Evolutionary conservation across 2,329 filamentous ascomycete genomes (phyloP), one percentile per base, ranked within the genome.

Genomic region (Blastomyces parvus): DNA sequence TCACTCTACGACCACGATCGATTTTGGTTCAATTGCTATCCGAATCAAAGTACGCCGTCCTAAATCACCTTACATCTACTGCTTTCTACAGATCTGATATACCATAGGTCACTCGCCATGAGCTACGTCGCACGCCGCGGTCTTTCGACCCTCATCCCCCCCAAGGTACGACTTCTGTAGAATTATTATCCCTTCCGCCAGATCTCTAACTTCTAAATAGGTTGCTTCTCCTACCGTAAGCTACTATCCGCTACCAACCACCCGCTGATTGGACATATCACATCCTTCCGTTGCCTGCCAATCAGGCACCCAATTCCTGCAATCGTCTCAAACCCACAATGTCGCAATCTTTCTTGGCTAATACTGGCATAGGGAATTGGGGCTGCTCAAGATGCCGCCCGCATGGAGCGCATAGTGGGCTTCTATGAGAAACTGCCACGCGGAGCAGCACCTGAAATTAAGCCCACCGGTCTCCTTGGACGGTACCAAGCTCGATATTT

Each of bases 391-490:
- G 93, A 97, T 86, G 94, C 94, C 76, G 86, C 91, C 75, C 91
- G 93, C 78, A 97, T 99, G 94, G 89, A 96, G 79, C 90, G 92
- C 74, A 91, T 99, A 72, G 93, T 97, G 79, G 90, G 85, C 82
- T 97, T 99, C 86, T 99, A 99, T 86, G 91, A 95, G 83, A 95
- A 93, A 81, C 91, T 99, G 65, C 94, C 95, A 76, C 91, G 92
- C 75, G 95, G 94, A 72, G 80, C 90, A 71, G 92, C 92, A 74
- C 92, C 94, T 73, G 87, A 91, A 79, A 79, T 86, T 71, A 86
- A 96, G 84, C 80, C 88, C 70, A 89, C 86, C 74, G 93, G 94
- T 72, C 82, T 96, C 66, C 80, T 96, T 73, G 89, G 88, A 74
- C 86, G 90, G 79, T 99, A 99, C 84, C 90, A 94, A 77, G 80